phyloP scores from a whole-genome alignment of 768 basidiomycete species.

The Coprinopsis marcescibilis region DNA sequence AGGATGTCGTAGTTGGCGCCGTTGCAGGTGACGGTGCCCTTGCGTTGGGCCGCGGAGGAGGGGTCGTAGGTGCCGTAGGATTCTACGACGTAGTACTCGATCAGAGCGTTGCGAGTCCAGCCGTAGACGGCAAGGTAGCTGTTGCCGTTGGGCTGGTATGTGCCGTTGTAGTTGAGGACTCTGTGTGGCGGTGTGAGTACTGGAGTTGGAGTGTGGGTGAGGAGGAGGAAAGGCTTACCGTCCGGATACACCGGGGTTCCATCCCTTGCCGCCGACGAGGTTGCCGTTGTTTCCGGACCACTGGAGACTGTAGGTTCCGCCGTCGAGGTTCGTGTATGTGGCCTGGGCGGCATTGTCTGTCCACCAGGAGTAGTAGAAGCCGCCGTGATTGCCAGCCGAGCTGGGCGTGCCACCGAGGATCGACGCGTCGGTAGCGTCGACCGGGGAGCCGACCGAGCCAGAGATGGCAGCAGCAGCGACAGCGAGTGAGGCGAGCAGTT shows the following conservation, averaged over 20 bases:
- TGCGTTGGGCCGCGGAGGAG: slow-evolving; percentile 19
- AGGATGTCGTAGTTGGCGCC: slow-evolving; percentile 34
- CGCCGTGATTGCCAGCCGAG: slow-evolving; percentile 25
- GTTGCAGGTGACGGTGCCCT: slow-evolving; percentile 32
- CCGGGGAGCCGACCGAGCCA: slow-evolving; percentile 17
- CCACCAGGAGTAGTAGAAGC: slow-evolving; percentile 35
- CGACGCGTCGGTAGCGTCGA: slow-evolving; percentile 10
- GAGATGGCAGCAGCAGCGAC: slow-evolving; percentile 14
- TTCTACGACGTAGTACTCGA: slow-evolving; percentile 40
- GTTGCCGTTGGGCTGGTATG: slow-evolving; percentile 28
- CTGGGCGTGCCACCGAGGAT: slow-evolving; percentile 19
- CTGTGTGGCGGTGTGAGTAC: too few species aligned
- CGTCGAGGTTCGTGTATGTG: slow-evolving; percentile 18
- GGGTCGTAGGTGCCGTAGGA: slow-evolving; percentile 32
- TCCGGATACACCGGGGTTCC: slow-evolving; percentile 27
- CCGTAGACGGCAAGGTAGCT: slow-evolving; percentile 37
- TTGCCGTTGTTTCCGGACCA: slow-evolving; percentile 25
- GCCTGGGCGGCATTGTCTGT: slow-evolving; percentile 25
- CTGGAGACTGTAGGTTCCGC: slow-evolving; percentile 17
- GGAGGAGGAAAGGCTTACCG: too few species aligned
- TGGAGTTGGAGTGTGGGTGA: too few species aligned
- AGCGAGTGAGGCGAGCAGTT: too few species aligned
- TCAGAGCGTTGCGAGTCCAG: slow-evolving; percentile 36
- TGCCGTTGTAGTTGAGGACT: slow-evolving; percentile 27
- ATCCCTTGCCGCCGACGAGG: slow-evolving; percentile 35